Percentiles rank a stretch among this genome's conserved stretches.
Evolutionary conservation across 78 protist genomes (phyloP).

Genomic region (Dictyostelium intermedium): DNA sequence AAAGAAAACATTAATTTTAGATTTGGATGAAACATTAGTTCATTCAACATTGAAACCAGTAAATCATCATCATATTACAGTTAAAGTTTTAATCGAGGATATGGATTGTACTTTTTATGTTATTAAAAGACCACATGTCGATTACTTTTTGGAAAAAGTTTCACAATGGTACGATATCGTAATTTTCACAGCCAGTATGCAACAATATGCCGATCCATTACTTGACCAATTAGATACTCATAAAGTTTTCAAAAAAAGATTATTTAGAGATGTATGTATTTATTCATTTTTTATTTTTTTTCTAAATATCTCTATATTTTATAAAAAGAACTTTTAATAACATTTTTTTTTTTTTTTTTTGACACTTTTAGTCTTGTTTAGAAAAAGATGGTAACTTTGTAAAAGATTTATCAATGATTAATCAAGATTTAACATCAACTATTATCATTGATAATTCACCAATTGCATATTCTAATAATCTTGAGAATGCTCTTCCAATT

Average conservation of each 20-base stretch:
- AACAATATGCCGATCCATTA: conserved; percentile 88
- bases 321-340: too few relatives aligned
- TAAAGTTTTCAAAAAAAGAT: conserved; percentile 42
- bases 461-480: conserved; percentile 72
- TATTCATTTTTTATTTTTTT: too few relatives aligned
- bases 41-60: conserved; percentile 85
- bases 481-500: conserved; percentile 88
- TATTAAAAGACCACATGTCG: conserved; percentile 87
- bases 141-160: conserved; percentile 80
- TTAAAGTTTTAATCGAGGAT: conserved; percentile 75
- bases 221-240: conserved; percentile 80
- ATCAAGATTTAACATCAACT: conserved; percentile 72
- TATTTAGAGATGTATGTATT: conserved; percentile 48
- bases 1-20: conserved; percentile 88
- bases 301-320: too few relatives aligned
- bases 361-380: conserved; percentile 38
- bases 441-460: conserved; percentile 91
- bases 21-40: conserved; percentile 91
- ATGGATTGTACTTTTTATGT: conserved; percentile 84
- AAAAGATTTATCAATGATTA: conserved; percentile 81
- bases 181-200: conserved; percentile 89
- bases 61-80: conserved; percentile 38
- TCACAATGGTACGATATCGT: conserved; percentile 88
- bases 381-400: conserved; percentile 77
- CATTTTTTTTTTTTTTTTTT: too few relatives aligned